Conservation (phyloP, 192 early-diverging fungal species). For the Coemansia sp. region DNA sequence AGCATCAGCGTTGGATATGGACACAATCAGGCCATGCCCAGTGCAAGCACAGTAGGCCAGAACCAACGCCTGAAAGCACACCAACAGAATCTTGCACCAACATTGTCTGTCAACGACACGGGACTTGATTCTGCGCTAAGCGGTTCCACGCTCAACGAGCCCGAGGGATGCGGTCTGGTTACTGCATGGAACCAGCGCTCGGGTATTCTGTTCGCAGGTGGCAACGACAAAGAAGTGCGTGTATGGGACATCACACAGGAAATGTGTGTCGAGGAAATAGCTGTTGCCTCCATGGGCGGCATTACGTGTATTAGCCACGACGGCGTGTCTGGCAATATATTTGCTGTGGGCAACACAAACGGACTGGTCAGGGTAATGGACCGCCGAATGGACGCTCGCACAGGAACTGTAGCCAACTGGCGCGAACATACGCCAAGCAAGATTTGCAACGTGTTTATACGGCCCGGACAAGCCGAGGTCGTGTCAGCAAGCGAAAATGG, state of each 20-base stretch:
- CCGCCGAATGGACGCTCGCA: constrained; percentile 35
- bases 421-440: constrained; percentile 37
- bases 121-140: neutral
- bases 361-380: constrained; percentile 54
- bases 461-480: constrained; percentile 36
- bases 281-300: constrained; percentile 35
- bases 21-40: neutral
- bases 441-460: constrained; percentile 40
- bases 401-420: constrained; percentile 38
- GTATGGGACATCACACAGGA: constrained; percentile 52
- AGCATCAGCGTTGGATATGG: neutral
- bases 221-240: constrained; percentile 41
- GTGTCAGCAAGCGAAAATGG: constrained; percentile 44
- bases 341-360: constrained; percentile 42
- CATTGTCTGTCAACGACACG: neutral
- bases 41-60: neutral
- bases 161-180: constrained; percentile 24
- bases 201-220: constrained; percentile 43
- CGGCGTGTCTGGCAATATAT: constrained; percentile 37
- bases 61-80: constrained; percentile 1
- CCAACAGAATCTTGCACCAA: neutral
- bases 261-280: constrained; percentile 50
- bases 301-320: constrained; percentile 47
- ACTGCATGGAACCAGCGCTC: constrained; percentile 53
- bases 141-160: neutral